Conservation (phyloP, 1,139 yeast species). For the Dujonia santamariae region DNA sequence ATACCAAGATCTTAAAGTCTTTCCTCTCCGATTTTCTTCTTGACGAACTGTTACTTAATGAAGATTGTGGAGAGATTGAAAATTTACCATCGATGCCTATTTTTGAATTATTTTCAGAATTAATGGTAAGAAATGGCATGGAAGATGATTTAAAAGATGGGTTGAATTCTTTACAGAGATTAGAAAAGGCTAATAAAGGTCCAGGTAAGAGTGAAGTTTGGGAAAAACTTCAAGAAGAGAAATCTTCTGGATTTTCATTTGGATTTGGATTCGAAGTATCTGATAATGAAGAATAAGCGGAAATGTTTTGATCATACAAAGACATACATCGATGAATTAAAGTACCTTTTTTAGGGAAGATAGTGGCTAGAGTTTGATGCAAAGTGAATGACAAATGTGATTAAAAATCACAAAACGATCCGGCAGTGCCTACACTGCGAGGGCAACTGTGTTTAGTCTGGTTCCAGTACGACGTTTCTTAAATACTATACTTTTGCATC, state of each 20-base stretch:
- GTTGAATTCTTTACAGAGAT: constrained; percentile 23
- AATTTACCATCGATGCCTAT: constrained; percentile 50
- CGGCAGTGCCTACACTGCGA: no score
- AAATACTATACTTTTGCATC: no score
- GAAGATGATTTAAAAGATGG: constrained; percentile 29
- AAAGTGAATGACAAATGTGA: no score
- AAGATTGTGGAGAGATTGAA: constrained; percentile 44
- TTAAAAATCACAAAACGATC: no score
- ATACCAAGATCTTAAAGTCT: background rate
- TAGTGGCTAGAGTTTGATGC: no score
- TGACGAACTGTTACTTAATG: constrained; percentile 16
- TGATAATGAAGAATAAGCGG: no score
- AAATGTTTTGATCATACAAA: no score
- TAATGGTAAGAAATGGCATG: constrained; percentile 35
- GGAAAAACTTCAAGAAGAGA: constrained; percentile 15
- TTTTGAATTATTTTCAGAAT: constrained; percentile 52
- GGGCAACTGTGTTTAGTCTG: no score
- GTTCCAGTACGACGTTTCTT: no score
- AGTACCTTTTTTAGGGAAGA: no score
- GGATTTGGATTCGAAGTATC: constrained; percentile 27
- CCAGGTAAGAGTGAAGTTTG: constrained; percentile 23
- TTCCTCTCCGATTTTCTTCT: background rate
- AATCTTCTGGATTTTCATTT: constrained; percentile 24
- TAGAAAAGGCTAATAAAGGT: constrained; percentile 18
- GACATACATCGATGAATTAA: no score